Evolutionary conservation across 768 basidiomycete species (phyloP).

Genomic region (Mycena haematopus): DNA sequence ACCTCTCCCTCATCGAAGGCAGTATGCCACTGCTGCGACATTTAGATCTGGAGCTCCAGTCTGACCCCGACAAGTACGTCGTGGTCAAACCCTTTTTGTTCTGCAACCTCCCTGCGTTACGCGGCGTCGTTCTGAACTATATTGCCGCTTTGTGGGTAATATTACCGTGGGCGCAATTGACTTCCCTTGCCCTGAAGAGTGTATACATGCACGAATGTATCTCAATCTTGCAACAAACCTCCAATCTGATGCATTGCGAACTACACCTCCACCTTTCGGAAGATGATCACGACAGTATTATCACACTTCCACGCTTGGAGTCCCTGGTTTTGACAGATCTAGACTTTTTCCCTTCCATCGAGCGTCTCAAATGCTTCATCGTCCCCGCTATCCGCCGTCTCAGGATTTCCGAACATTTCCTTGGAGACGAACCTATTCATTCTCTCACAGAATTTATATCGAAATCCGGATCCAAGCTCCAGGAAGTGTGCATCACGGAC

Average conservation of each 20-base stretch:
- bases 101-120: background rate
- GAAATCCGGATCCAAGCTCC: too few species aligned
- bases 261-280: background rate
- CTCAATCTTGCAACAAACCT: background rate
- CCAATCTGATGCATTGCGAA: background rate
- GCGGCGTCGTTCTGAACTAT: background rate
- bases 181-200: background rate
- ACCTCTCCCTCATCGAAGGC: background rate
- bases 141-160: background rate
- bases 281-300: background rate
- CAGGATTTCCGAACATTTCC: background rate
- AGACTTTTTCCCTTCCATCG: background rate
- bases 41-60: background rate
- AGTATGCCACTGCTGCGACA: background rate
- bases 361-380: background rate
- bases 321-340: background rate
- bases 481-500: too few species aligned
- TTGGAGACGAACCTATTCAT: background rate
- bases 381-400: background rate
- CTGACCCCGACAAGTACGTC: background rate
- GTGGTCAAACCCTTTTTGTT: background rate
- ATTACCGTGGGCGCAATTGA: background rate
- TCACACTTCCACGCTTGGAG: background rate
- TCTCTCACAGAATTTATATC: too few species aligned
- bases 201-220: background rate